Percentiles rank a stretch among this genome's conserved stretches.
Evolutionary conservation across 108 stramenopile species (phyloP).

Genomic region (Nannochloropsis oceanica): DNA sequence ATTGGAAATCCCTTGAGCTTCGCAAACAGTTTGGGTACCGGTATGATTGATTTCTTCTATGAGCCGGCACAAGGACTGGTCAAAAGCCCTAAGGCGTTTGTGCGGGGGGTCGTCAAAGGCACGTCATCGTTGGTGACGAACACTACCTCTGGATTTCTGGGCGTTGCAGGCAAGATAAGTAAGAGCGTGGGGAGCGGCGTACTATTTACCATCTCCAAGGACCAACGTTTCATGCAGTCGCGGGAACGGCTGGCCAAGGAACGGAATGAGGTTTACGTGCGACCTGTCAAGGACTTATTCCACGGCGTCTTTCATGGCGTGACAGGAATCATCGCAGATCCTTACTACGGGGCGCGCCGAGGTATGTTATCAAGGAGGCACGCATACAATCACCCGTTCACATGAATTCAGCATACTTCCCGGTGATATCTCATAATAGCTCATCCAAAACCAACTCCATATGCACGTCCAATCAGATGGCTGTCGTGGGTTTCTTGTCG

Average conservation of each 20-base stretch:
- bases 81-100: conserved; percentile 65
- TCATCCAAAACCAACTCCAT: too few species aligned
- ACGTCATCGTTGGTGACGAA: conserved; percentile 78
- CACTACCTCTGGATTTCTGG: conserved; percentile 72
- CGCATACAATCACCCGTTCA: too few species aligned
- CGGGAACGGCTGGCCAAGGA: conserved; percentile 50
- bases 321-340: conserved; percentile 51
- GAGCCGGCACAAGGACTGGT: conserved; percentile 69
- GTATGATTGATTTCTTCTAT: conserved; percentile 75
- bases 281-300: conserved; percentile 57
- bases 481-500: conserved; percentile 8
- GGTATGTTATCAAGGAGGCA: neutral
- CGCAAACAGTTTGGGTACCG: conserved; percentile 60
- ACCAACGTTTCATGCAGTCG: conserved; percentile 56
- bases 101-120: conserved; percentile 78
- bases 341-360: conserved; percentile 10
- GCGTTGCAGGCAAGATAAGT: conserved; percentile 56
- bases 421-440: too few species aligned
- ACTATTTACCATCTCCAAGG: conserved; percentile 49
- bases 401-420: too few species aligned
- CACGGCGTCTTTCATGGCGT: conserved; percentile 51
- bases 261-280: conserved; percentile 47
- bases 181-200: conserved; percentile 49
- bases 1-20: conserved; percentile 80
- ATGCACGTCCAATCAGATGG: neutral